Base-by-base conservation (phyloP, 495 filamentous ascomycete genomes). In the Lophium mytilinum region DNA sequence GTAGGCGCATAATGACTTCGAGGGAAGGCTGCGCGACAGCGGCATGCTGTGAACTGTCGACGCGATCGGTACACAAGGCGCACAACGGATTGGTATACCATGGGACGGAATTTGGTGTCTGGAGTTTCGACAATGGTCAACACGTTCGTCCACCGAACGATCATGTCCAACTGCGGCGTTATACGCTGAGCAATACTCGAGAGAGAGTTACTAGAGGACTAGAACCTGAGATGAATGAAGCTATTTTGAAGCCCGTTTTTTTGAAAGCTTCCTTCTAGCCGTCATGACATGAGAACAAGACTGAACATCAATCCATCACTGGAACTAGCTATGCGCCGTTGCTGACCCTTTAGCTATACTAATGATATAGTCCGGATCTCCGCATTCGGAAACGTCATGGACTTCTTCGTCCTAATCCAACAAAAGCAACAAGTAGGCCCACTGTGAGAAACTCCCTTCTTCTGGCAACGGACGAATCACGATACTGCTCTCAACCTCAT, bases 1-100 rank as follows among this genome's bases (percentile, higher is more conserved):
- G 9, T 56, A 70, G 68, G 66, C 52, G 37, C 47, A 55, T 41
- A 58, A 70, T 41, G 59, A 52, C 8, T 50, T 70, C 33, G 56
- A 55, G 34, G 53, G 67, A 9, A 52, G 56, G 36, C 57, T 70
- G 30, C 51, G 47, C 6, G 52, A 61, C 14, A 62, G 24, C 49
- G 66, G 68, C n/a, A 51, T 70, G 34, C 30, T 67, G 10, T 69
- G 52, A 59, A 46, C n/a, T 17, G 18, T 24, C 42, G 1, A 36
- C 71, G 64, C 65, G 53, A 15, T 18, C 58, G 45, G 12, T 10
- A 34, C 36, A 52, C 46, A 33, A 35, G 15, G 35, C 7, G 19
- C 48, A 41, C 51, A 12, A 33, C 30, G 51, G 50, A 56, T 53
- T 40, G 41, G 53, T 52, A 52, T 41, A 30, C 15, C 37, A 46